phyloP scores from a whole-genome alignment of 1,284 basidiomycete genomes.

The Singerocomus inundabilis region DNA sequence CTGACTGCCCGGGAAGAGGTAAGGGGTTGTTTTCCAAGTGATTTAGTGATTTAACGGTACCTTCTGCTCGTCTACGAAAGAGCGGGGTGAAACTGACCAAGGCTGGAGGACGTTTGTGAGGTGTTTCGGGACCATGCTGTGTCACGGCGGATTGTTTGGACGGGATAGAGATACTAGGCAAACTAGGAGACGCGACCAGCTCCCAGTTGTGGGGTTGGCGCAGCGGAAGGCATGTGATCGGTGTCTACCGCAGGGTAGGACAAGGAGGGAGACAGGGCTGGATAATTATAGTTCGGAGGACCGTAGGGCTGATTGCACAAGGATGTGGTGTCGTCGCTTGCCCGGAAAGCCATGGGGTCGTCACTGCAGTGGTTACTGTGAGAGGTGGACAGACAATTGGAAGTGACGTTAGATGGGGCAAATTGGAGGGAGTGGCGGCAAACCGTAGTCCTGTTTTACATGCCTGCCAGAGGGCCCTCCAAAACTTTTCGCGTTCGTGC shows the following conservation, averaged over 20 bases:
- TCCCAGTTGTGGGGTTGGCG: constrained; percentile 36
- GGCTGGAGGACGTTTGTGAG: constrained; percentile 39
- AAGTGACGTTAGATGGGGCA: constrained; percentile 26
- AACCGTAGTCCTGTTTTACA: constrained; percentile 39
- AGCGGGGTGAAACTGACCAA: constrained; percentile 45
- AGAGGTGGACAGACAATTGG: constrained; percentile 27
- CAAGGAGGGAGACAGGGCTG: constrained; percentile 47
- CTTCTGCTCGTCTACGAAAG: constrained; percentile 62
- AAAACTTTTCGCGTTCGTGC: too few species aligned
- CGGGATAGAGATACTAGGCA: constrained; percentile 51
- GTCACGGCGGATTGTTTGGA: constrained; percentile 51
- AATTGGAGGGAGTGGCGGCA: constrained; percentile 51
- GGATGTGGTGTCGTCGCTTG: constrained; percentile 43
- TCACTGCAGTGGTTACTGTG: constrained; percentile 41
- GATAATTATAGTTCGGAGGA: constrained; percentile 39
- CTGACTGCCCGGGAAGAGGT: constrained; percentile 65
- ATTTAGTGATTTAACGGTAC: constrained; percentile 39
- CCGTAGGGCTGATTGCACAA: constrained; percentile 46
- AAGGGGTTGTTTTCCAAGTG: constrained; percentile 56
- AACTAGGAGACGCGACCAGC: constrained; percentile 52
- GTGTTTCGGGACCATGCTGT: constrained; percentile 49
- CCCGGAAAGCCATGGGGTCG: constrained; percentile 43
- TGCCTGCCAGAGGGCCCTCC: too few species aligned
- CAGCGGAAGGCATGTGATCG: constrained; percentile 39
- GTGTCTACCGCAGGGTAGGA: constrained; percentile 43